Percentiles rank a stretch among this genome's conserved stretches.
phyloP scores from a whole-genome alignment of 805 yeast species.

The Metschnikowia bowlesiae region DNA sequence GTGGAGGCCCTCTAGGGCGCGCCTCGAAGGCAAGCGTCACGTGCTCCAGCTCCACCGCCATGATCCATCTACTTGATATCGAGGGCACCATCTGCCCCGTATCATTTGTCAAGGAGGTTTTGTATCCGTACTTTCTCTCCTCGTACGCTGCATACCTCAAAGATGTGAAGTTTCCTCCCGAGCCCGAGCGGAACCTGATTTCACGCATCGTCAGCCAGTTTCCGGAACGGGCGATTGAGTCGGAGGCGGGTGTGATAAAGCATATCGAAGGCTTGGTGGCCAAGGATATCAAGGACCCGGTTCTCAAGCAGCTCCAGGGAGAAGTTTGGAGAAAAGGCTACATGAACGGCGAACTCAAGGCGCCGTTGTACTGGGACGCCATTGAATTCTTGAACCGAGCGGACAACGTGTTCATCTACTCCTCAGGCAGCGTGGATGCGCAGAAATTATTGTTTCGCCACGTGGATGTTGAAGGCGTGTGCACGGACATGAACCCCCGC shows the following conservation, averaged over 20 bases:
- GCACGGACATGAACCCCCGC: conserved; percentile 48
- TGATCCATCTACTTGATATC: conserved; percentile 56
- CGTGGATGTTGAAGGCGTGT: conserved; percentile 39
- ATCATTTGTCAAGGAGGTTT: conserved; percentile 72
- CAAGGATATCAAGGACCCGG: conserved; percentile 72
- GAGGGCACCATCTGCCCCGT: conserved; percentile 95
- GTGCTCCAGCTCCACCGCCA: background rate
- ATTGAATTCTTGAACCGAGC: conserved; percentile 44
- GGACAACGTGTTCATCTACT: conserved; percentile 61
- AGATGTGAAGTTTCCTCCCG: conserved; percentile 21
- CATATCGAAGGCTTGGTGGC: conserved; percentile 58
- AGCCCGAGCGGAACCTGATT: conserved; percentile 16
- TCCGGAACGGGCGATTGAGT: conserved; percentile 31
- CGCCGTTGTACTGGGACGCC: conserved; percentile 77
- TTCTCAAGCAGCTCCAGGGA: conserved; percentile 77
- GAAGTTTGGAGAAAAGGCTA: conserved; percentile 79
- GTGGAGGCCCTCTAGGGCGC: too few relatives aligned
- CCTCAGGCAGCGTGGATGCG: conserved; percentile 86
- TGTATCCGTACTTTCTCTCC: conserved; percentile 70
- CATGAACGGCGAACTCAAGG: conserved; percentile 64
- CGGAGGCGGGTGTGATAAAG: conserved; percentile 29
- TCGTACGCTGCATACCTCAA: conserved; percentile 42
- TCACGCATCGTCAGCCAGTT: conserved; percentile 39
- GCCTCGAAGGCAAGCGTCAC: background rate
- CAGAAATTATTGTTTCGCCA: conserved; percentile 73